Evolutionary conservation across 2,329 filamentous ascomycete genomes (phyloP).

Genomic region (Coniochaeta prunicola): DNA sequence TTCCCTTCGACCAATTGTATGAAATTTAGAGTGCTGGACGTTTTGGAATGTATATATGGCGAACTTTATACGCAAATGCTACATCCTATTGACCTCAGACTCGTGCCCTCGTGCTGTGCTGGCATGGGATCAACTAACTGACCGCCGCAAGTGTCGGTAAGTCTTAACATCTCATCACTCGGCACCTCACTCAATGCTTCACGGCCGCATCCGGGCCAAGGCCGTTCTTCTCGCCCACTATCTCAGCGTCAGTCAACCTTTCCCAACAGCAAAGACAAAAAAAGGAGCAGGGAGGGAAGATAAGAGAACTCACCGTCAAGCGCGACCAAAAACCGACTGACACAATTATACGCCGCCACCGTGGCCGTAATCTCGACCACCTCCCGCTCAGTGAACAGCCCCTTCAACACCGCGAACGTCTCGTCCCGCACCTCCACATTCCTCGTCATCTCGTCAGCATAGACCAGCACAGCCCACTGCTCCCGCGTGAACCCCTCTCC

Average conservation of each 20-base stretch:
- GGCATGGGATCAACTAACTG: neutral
- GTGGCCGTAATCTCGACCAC: conserved; percentile 77
- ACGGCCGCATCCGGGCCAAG: conserved; percentile 37
- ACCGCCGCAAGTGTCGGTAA: neutral
- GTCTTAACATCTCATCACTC: neutral
- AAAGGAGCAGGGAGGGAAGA: neutral
- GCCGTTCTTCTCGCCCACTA: conserved; percentile 52
- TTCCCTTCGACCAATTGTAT: neutral
- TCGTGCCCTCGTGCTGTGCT: neutral
- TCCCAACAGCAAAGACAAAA: neutral
- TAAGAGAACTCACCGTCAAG: conserved; percentile 63
- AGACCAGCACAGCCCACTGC: conserved; percentile 63
- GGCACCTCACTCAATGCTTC: conserved; percentile 19
- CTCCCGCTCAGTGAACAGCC: conserved; percentile 59
- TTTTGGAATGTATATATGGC: neutral
- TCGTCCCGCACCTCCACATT: conserved; percentile 61
- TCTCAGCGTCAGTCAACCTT: conserved; percentile 15
- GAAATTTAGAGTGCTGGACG: neutral
- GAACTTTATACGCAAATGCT: neutral
- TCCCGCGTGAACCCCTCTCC: conserved; percentile 40
- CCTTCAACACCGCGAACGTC: conserved; percentile 58
- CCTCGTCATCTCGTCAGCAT: conserved; percentile 79
- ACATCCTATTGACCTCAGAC: neutral
- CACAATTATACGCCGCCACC: conserved; percentile 76
- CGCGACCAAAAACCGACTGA: conserved; percentile 76